Evolutionary conservation across 345 rosid genomes (phyloP).

Genomic region (Boechera stricta): DNA sequence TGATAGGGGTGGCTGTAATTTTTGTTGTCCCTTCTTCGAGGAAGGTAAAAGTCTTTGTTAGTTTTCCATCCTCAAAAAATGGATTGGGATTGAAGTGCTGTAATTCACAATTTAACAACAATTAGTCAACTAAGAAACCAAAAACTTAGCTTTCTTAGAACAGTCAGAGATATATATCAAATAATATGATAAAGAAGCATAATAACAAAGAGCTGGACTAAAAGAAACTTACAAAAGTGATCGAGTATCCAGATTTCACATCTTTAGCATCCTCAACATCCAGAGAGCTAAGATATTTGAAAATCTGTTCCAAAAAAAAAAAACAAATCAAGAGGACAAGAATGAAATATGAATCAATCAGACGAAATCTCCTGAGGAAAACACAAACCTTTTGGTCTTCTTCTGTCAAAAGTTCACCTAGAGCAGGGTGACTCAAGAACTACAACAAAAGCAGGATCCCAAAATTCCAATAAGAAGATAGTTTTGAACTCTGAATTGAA

Average conservation of each 20-base stretch:
- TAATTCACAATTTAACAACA: not conserved
- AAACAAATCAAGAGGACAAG: not conserved
- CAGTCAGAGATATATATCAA: constrained; percentile 3
- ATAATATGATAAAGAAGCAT: not conserved
- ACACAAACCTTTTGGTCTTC: constrained; percentile 91
- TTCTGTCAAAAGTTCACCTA: constrained; percentile 72
- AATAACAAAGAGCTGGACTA: not conserved
- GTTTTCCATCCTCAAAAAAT: constrained; percentile 79
- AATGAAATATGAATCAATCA: not conserved
- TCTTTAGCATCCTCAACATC: constrained; percentile 96
- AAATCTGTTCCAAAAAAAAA: constrained; percentile 54
- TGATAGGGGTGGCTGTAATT: constrained; percentile 72
- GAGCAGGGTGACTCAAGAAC: constrained; percentile 93
- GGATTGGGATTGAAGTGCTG: constrained; percentile 84
- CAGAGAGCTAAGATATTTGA: constrained; percentile 71
- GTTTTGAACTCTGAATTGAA: not conserved
- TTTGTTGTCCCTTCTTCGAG: constrained; percentile 82
- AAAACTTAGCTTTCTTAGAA: constrained; percentile 10
- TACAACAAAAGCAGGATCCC: constrained; percentile 39
- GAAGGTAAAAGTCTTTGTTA: constrained; percentile 80
- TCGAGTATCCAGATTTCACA: constrained; percentile 89
- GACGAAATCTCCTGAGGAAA: not conserved
- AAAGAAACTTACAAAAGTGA: constrained; percentile 72
- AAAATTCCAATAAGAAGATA: not conserved
- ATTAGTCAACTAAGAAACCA: constrained; percentile 9